Evolutionary conservation across 441 rosid genomes (phyloP).

Genomic region (California macrophylla): DNA sequence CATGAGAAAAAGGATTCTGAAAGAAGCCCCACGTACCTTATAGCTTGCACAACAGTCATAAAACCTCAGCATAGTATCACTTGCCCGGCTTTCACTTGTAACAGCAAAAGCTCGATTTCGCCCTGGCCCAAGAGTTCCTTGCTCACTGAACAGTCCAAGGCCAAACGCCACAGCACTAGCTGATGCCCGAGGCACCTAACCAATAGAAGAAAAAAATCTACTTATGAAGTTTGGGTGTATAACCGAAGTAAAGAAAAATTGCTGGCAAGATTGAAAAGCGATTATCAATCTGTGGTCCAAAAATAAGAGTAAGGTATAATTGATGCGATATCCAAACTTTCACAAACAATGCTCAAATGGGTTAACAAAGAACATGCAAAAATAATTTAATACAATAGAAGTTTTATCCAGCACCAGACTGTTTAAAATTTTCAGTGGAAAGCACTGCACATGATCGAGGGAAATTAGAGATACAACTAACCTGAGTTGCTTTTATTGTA

Average conservation of each 20-base stretch:
- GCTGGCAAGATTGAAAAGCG: too few species aligned
- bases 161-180: conserved; percentile 99
- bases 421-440: background rate
- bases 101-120: conserved; percentile 71
- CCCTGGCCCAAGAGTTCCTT: conserved; percentile 76
- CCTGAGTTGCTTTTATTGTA: conserved; percentile 73
- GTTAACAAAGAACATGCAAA: background rate
- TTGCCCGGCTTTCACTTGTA: conserved; percentile 83
- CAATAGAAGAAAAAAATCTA: conserved; percentile 14
- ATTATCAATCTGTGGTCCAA: too few species aligned
- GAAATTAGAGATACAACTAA: conserved; percentile 21
- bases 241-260: background rate
- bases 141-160: conserved; percentile 71
- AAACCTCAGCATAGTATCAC: conserved; percentile 71
- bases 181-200: conserved; percentile 82
- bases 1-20: background rate
- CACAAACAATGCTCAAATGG: background rate
- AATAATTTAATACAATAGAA: background rate
- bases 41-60: conserved; percentile 71
- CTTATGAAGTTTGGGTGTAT: background rate
- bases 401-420: background rate
- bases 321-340: background rate
- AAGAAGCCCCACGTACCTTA: conserved; percentile 40
- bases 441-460: background rate
- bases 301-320: background rate